Evolutionary conservation across 495 filamentous ascomycete genomes (phyloP).

Genomic region (Chlorociboria aeruginascens): DNA sequence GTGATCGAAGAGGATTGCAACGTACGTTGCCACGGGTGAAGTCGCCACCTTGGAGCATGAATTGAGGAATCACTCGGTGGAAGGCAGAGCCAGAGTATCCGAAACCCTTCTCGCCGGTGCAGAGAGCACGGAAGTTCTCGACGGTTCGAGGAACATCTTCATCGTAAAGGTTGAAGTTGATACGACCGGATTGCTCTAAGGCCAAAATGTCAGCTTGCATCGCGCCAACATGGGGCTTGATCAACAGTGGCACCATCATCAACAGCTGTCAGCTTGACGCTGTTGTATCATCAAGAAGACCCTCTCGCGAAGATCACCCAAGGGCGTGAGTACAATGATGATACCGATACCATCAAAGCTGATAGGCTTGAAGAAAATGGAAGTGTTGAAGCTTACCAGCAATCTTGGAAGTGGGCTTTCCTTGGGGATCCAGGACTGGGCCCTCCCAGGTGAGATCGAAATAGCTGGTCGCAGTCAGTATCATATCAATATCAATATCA

Average conservation of each 20-base stretch:
- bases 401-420: slow-evolving; percentile 42
- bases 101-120: slow-evolving; percentile 83
- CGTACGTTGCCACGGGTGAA: slow-evolving; percentile 91
- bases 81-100: slow-evolving; percentile 44
- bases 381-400: slow-evolving; percentile 41
- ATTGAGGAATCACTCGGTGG: slow-evolving; percentile 90
- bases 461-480: slow-evolving; percentile 24
- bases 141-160: slow-evolving; percentile 79
- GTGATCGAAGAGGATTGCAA: slow-evolving; percentile 4
- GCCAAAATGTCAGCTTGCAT: slow-evolving; percentile 12
- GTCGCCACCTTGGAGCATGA: slow-evolving; percentile 99
- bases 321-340: background rate
- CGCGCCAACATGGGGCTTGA: background rate
- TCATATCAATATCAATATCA: background rate
- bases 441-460: slow-evolving; percentile 61
- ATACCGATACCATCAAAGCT: slow-evolving; percentile 11
- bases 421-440: slow-evolving; percentile 43
- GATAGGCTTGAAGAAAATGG: slow-evolving; percentile 5
- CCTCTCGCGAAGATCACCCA: background rate
- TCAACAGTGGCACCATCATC: slow-evolving; percentile 2
- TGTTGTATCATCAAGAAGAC: too few relatives aligned
- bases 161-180: slow-evolving; percentile 87
- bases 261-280: too few relatives aligned
- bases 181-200: slow-evolving; percentile 61
- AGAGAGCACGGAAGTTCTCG: slow-evolving; percentile 90